Percentiles rank a stretch among this genome's conserved stretches.
Conservation (phyloP, 805 yeast species). For the Lipomyces kockii region DNA sequence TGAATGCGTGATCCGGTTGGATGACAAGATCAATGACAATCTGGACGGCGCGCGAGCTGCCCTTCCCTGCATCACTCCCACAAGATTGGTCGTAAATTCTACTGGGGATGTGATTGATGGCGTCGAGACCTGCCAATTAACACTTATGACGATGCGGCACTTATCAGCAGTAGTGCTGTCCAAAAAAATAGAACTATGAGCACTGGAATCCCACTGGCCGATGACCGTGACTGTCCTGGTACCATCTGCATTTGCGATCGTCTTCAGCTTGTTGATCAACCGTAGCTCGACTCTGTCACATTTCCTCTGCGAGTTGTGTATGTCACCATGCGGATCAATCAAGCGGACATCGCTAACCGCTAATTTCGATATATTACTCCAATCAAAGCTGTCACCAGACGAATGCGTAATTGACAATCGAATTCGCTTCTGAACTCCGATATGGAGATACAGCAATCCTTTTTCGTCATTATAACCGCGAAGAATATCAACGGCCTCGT, state of each 20-base stretch:
- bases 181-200: constrained; percentile 28
- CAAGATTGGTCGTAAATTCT: constrained; percentile 30
- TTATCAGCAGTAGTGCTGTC: constrained; percentile 34
- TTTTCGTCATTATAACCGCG: constrained; percentile 22
- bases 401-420: constrained; percentile 30
- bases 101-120: constrained; percentile 28
- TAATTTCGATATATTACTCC: constrained; percentile 27
- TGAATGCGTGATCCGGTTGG: constrained; percentile 21
- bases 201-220: constrained; percentile 40
- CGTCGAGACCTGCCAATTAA: constrained; percentile 32
- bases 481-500: constrained; percentile 31
- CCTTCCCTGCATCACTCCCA: constrained; percentile 24
- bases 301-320: constrained; percentile 14
- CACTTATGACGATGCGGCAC: constrained; percentile 26
- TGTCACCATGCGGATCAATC: constrained; percentile 10
- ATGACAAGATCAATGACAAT: constrained; percentile 21
- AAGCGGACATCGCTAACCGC: constrained; percentile 19
- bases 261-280: constrained; percentile 22
- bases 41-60: constrained; percentile 26
- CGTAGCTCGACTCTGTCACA: constrained; percentile 29
- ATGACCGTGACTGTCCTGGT: constrained; percentile 31
- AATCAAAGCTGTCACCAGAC: constrained; percentile 34
- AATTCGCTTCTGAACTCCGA: constrained; percentile 34
- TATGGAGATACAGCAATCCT: constrained; percentile 23
- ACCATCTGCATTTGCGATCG: constrained; percentile 38